These are phyloP conservation scores for Syzygium malaccense DNA, from an alignment of 441 rosid genomes.

Conservation along the genomic window DNA sequence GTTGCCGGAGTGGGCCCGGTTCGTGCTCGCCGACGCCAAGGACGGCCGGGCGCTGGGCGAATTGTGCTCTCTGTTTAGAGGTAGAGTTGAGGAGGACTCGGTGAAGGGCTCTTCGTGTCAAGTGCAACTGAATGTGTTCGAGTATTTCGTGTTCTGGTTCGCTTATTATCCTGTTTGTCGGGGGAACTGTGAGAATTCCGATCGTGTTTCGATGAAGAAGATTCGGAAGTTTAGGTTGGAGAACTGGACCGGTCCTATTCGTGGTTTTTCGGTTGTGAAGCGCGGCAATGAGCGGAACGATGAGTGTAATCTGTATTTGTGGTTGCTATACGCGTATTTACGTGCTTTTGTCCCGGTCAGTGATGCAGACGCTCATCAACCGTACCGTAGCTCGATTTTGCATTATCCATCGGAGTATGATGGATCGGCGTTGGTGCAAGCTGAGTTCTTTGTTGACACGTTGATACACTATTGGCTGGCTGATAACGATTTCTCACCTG, in stretches of 20 bases:
- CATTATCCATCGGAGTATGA: conserved; percentile 56
- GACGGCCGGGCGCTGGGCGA: conserved; percentile 34
- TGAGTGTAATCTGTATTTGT: conserved; percentile 55
- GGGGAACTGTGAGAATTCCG: conserved; percentile 45
- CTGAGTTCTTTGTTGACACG: conserved; percentile 65
- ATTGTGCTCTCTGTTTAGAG: conserved; percentile 51
- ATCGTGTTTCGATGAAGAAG: conserved; percentile 26
- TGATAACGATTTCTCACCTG: conserved; percentile 88
- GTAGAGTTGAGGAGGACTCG: conserved; percentile 51
- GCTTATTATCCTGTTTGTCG: conserved; percentile 80
- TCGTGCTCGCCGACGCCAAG: conserved; percentile 42
- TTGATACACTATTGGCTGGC: conserved; percentile 83
- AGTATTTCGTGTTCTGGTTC: conserved; percentile 88
- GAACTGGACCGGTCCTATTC: conserved; percentile 55
- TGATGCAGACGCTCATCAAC: conserved; percentile 58
- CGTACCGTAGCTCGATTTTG: conserved; percentile 67
- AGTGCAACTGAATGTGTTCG: conserved; percentile 66
- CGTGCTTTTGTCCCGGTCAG: conserved; percentile 66
- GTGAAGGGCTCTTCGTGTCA: conserved; percentile 44
- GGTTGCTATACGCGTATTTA: conserved; percentile 64
- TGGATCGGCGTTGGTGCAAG: conserved; percentile 42
- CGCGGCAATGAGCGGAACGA: conserved; percentile 44
- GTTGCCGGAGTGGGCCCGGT: conserved; percentile 65
- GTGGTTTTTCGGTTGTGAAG: conserved; percentile 46
- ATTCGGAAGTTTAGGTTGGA: conserved; percentile 43